Evolutionary conservation across 108 stramenopile species (phyloP).

Genomic region (Epipyxis sp.): DNA sequence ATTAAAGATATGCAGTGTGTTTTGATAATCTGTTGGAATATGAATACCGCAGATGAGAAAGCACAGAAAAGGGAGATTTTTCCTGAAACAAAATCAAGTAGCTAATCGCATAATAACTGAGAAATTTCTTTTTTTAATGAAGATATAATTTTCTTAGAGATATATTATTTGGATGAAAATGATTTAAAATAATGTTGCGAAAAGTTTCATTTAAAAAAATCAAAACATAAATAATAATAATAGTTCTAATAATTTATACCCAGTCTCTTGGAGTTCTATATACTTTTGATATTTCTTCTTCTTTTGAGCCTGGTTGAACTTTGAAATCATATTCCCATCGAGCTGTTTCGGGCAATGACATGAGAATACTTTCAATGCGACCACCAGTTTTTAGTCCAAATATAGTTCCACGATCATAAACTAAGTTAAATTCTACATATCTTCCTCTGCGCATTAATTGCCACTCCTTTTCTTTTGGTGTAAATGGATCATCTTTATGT

Average conservation of each 20-base stretch:
- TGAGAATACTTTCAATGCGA: constrained; percentile 95
- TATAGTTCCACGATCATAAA: constrained; percentile 96
- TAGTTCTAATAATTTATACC: constrained; percentile 68
- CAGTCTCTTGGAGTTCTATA: constrained; percentile 83
- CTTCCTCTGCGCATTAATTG: constrained; percentile 83
- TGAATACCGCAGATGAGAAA: too few relatives aligned
- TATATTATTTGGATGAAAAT: too few relatives aligned
- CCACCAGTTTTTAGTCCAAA: constrained; percentile 98
- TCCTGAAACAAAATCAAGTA: too few relatives aligned
- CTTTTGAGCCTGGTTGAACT: constrained; percentile 69
- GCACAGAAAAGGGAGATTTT: too few relatives aligned
- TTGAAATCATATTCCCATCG: constrained; percentile 93
- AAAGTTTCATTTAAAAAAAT: too few relatives aligned
- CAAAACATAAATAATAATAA: too few relatives aligned
- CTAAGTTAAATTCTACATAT: constrained; percentile 99
- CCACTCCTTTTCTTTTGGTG: constrained; percentile 89
- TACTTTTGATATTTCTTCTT: constrained; percentile 87
- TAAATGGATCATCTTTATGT: constrained; percentile 74
- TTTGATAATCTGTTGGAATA: too few relatives aligned
- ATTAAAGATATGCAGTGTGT: too few relatives aligned
- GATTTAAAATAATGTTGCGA: too few relatives aligned
- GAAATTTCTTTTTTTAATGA: too few relatives aligned
- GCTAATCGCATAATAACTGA: too few relatives aligned
- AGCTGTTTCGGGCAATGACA: constrained; percentile 96
- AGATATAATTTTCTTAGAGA: too few relatives aligned